Conservation (phyloP, 768 basidiomycete species). For the Trametes punicea region DNA sequence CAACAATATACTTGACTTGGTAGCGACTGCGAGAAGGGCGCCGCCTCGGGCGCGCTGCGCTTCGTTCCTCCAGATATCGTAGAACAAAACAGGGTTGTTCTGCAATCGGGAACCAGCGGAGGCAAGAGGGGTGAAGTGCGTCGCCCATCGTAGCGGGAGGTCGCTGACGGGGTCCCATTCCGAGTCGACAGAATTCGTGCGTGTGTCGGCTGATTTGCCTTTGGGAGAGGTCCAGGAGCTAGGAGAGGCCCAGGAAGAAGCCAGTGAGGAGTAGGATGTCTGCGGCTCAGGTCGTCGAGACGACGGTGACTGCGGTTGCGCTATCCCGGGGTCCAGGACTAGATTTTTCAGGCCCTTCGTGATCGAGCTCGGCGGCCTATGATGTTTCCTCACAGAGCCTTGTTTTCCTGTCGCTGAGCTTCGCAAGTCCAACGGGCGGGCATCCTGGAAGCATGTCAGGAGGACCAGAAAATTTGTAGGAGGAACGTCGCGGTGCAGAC, state of each 20-base stretch:
- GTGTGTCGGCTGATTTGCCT: not conserved
- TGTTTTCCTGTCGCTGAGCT: slow-evolving; percentile 47
- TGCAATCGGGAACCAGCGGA: slow-evolving; percentile 59
- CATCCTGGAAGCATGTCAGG: slow-evolving; percentile 39
- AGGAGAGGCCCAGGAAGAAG: slow-evolving; percentile 15
- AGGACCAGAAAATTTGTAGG: not conserved
- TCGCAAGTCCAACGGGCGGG: slow-evolving; percentile 58
- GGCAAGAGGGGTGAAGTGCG: slow-evolving; percentile 80
- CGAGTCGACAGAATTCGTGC: slow-evolving; percentile 22
- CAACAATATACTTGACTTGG: slow-evolving; percentile 66
- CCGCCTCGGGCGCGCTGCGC: slow-evolving; percentile 43
- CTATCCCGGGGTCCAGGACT: slow-evolving; percentile 40
- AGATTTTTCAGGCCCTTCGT: slow-evolving; percentile 63
- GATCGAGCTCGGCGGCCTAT: slow-evolving; percentile 54
- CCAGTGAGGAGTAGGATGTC: slow-evolving; percentile 18
- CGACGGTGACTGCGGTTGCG: slow-evolving; percentile 24
- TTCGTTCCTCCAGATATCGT: slow-evolving; percentile 67
- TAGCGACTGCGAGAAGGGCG: slow-evolving; percentile 68
- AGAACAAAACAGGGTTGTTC: slow-evolving; percentile 56
- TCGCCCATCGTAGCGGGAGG: slow-evolving; percentile 79
- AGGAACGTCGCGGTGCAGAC: slow-evolving; percentile 33
- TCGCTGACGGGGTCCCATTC: slow-evolving; percentile 70
- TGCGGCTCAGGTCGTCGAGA: slow-evolving; percentile 31
- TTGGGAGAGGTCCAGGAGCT: slow-evolving; percentile 16
- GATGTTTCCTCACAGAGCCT: slow-evolving; percentile 35